These are phyloP conservation scores for Phoma herbarum DNA, from an alignment of 2,329 filamentous ascomycete genomes.

Conservation along the genomic window DNA sequence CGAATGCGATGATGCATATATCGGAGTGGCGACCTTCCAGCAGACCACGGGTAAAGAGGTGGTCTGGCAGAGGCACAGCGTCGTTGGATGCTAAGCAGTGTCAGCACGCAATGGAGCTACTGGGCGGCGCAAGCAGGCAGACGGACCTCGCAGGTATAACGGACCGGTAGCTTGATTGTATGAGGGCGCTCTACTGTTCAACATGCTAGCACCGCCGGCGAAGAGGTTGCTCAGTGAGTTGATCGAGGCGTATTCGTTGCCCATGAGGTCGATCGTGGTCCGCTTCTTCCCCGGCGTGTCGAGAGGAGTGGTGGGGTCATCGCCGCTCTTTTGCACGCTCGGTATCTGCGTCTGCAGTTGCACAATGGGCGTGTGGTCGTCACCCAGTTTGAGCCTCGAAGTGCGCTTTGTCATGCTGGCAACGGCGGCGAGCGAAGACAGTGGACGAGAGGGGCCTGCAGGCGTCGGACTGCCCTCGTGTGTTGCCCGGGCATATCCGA, in stretches of 20 bases:
- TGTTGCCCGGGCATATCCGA: constrained; percentile 15
- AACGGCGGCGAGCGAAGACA: constrained; percentile 19
- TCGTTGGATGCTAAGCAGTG: constrained; percentile 43
- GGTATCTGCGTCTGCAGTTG: constrained; percentile 50
- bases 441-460: constrained; percentile 41
- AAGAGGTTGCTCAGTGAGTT: constrained; percentile 58
- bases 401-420: constrained; percentile 44
- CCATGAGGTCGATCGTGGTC: constrained; percentile 38
- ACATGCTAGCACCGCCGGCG: constrained; percentile 50
- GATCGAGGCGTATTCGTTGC: constrained; percentile 52
- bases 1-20: constrained; percentile 63
- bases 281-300: constrained; percentile 39
- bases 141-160: constrained; percentile 45
- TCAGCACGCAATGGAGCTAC: constrained; percentile 22
- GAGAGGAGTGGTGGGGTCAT: constrained; percentile 57
- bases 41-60: constrained; percentile 62
- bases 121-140: neutral
- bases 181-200: constrained; percentile 53
- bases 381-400: constrained; percentile 38
- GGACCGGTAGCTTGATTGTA: constrained; percentile 52
- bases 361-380: constrained; percentile 40
- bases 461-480: constrained; percentile 16
- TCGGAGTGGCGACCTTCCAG: constrained; percentile 63
- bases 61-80: constrained; percentile 57
- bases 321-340: constrained; percentile 58